A percentile compares a stretch with the other conserved stretches of the same genome.
These are phyloP conservation scores for Aspergillus sp. DNA, from an alignment of 2,329 filamentous ascomycete genomes.

Conservation along the genomic window DNA sequence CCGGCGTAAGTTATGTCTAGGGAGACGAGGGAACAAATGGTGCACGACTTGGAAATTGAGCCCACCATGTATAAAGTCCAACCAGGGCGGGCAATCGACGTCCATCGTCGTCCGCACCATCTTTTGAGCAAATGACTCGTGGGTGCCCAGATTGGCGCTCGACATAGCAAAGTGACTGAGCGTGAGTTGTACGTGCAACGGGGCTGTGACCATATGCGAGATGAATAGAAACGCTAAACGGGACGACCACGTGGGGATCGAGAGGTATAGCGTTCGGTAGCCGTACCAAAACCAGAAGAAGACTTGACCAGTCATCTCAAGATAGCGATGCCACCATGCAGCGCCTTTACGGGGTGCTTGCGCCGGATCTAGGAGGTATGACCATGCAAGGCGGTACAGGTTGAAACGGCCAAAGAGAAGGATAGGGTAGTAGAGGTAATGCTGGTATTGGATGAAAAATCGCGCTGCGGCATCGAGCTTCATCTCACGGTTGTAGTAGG, in stretches of 20 bases:
- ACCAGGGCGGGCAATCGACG: background rate
- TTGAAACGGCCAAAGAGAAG: constrained; percentile 82
- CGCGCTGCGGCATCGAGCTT: constrained; percentile 70
- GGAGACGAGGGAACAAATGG: constrained; percentile 77
- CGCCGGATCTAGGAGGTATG: constrained; percentile 59
- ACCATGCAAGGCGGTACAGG: constrained; percentile 79
- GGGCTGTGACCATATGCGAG: constrained; percentile 75
- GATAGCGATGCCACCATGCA: constrained; percentile 76
- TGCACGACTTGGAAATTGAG: constrained; percentile 86
- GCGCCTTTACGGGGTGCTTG: constrained; percentile 70
- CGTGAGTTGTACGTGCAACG: constrained; percentile 83
- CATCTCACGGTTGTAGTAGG: constrained; percentile 79
- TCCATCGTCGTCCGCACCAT: background rate
- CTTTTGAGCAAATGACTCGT: background rate
- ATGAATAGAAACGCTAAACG: constrained; percentile 73
- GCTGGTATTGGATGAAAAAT: constrained; percentile 66
- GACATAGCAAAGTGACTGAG: constrained; percentile 93
- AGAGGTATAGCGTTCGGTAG: constrained; percentile 70
- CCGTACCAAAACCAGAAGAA: constrained; percentile 87
- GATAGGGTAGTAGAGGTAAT: constrained; percentile 77
- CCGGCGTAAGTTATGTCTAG: constrained; percentile 74
- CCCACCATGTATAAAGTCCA: constrained; percentile 61
- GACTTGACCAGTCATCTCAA: constrained; percentile 70
- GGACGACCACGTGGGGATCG: constrained; percentile 64
- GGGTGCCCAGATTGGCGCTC: constrained; percentile 52